A percentile compares a stretch with the other conserved stretches of the same genome.
These are phyloP conservation scores for Leccinum pallidistipes DNA, from an alignment of 1,284 basidiomycete species.

Conservation along the genomic window DNA sequence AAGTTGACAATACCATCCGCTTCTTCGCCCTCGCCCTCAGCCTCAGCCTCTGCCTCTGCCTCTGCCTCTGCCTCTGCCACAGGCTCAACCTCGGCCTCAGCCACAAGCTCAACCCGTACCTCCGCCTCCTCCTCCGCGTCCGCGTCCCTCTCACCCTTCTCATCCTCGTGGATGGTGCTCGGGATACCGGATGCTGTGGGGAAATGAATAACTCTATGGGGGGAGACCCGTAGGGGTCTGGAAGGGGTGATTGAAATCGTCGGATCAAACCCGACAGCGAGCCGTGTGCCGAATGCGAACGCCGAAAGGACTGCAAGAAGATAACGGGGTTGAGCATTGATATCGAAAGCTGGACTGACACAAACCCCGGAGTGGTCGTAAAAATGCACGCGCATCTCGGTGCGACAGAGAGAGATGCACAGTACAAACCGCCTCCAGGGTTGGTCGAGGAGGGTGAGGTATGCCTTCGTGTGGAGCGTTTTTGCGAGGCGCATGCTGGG, in stretches of 20 bases:
- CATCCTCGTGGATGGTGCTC: neutral
- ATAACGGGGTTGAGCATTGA: neutral
- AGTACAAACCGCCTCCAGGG: neutral
- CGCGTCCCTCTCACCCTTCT: neutral
- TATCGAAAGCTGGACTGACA: neutral
- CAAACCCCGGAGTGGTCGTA: neutral
- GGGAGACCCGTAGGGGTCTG: neutral
- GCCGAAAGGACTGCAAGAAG: neutral
- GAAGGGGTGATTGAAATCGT: neutral
- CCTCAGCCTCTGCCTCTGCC: too few species aligned
- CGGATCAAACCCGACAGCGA: neutral
- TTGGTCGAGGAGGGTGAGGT: neutral
- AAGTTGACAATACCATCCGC: neutral
- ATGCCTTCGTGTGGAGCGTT: neutral
- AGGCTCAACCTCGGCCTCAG: too few species aligned
- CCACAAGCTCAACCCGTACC: too few species aligned
- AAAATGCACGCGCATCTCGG: neutral
- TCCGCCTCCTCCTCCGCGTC: neutral
- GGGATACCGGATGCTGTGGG: neutral
- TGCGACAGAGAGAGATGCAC: neutral
- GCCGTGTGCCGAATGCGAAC: neutral
- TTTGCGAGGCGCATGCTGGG: neutral
- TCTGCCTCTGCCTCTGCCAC: too few species aligned
- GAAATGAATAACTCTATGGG: neutral
- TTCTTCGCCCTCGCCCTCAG: neutral